Percentiles rank a stretch among this genome's conserved stretches.
These are phyloP conservation scores for Kluyveromyces lactis DNA, from an alignment of 805 yeast genomes.

Conservation along the genomic window DNA sequence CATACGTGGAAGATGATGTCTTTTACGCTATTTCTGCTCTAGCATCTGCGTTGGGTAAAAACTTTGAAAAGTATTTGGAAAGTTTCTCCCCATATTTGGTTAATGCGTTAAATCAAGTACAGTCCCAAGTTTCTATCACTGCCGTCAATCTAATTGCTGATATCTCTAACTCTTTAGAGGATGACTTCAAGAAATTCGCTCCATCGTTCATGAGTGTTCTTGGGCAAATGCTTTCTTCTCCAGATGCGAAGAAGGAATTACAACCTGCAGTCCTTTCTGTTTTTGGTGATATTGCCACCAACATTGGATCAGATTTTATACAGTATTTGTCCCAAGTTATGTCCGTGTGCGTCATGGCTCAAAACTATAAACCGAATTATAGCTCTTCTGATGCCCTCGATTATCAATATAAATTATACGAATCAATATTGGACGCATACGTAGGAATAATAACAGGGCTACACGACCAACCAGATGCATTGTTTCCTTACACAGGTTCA, in stretches of 20 bases:
- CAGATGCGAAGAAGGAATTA: conserved; percentile 66
- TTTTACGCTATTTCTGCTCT: conserved; percentile 87
- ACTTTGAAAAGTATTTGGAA: conserved; percentile 69
- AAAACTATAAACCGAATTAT: conserved; percentile 55
- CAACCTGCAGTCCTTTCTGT: conserved; percentile 85
- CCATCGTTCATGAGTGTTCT: conserved; percentile 76
- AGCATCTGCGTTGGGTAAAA: conserved; percentile 68
- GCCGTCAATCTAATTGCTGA: conserved; percentile 96
- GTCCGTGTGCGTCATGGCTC: conserved; percentile 64
- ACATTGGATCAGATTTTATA: conserved; percentile 69
- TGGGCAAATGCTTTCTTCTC: conserved; percentile 61
- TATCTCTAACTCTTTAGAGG: conserved; percentile 81
- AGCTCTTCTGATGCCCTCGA: conserved; percentile 68
- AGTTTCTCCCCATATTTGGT: conserved; percentile 77
- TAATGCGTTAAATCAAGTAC: conserved; percentile 72
- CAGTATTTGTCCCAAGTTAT: conserved; percentile 75
- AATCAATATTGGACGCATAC: conserved; percentile 89
- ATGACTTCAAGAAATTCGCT: conserved; percentile 61
- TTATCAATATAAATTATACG: conserved; percentile 62
- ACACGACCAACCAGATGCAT: conserved; percentile 53
- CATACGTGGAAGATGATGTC: conserved; percentile 83
- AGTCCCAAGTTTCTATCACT: conserved; percentile 74
- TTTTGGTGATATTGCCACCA: conserved; percentile 91
- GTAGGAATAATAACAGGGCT: conserved; percentile 94
- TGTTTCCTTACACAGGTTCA: conserved; percentile 57